Base-by-base conservation (phyloP, 441 rosid genomes). In the Erodium moschatum region DNA sequence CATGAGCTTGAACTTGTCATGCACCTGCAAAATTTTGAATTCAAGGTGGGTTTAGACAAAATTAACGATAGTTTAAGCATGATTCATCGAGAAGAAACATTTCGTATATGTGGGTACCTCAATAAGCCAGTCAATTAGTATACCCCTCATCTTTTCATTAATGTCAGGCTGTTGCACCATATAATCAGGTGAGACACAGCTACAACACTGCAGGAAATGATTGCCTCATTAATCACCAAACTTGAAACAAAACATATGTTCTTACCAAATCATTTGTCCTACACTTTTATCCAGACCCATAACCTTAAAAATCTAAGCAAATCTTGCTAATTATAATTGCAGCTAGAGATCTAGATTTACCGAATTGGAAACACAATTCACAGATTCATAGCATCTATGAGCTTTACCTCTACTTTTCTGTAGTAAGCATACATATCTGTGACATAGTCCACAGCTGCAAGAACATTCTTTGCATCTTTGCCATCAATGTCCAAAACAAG, bases 121-220 rank as follows among this genome's bases (percentile, higher is more conserved):
- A 68, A 89, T 87, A 35, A 93, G 82, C 97, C 98, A 93, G 70
- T 93, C 98, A 67, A 91, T 84, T 18, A 93, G 85, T 58, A 93
- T 91, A 29, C 83, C 96, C 75, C 98, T 83, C 98, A 93, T 94
- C 79, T 83, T 89, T 76, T 88, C 97, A 44, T 94, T 91, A 63
- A 89, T 81, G 75, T 94, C 97, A 19, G 67, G 73, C 69, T 94
- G 97, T 33, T 77, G 85, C 10, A 73, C 74, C 92, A 94, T 87
- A 63, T 93, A 93, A 73, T 81, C 73, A 5, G 84, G 80, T 29
- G 92, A 77, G 16, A 87, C 90, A 64, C 86, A 81, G 77, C 89
- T 75, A 20, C 71, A 82, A 69, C 73, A 76, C 97, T 94, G 85
- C 77, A 77, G 31, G 66, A 13, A 79, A 24, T 89, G 60, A 42